Percentiles rank a stretch among this genome's conserved stretches.
These are phyloP conservation scores for Solanum chilense DNA, from an alignment of 257 asterid genomes.

Conservation along the genomic window DNA sequence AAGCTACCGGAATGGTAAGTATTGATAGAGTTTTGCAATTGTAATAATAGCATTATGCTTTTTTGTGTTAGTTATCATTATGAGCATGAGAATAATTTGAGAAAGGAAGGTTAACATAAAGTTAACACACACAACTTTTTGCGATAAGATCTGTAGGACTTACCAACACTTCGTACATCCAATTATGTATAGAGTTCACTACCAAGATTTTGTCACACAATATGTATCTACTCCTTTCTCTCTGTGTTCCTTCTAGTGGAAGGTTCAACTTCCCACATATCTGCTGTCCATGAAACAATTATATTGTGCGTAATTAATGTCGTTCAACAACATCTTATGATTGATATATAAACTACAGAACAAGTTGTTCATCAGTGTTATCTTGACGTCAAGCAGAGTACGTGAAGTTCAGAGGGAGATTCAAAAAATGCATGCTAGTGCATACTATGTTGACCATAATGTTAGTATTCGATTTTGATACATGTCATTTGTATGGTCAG, in stretches of 20 bases:
- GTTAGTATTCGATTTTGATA: background rate
- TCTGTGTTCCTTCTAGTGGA: background rate
- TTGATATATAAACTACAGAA: background rate
- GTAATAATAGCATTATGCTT: background rate
- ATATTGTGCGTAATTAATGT: background rate
- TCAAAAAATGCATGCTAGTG: background rate
- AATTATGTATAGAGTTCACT: background rate
- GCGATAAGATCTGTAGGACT: background rate
- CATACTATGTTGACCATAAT: background rate
- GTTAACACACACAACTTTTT: background rate
- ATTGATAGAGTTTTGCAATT: background rate
- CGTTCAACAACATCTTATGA: background rate
- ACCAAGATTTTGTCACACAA: background rate
- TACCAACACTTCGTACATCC: background rate
- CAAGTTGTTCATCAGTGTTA: too few relatives aligned
- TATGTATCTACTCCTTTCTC: background rate
- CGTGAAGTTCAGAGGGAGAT: too few relatives aligned
- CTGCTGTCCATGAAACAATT: background rate
- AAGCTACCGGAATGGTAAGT: slow-evolving; percentile 92
- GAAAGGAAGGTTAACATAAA: background rate
- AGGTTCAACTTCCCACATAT: background rate
- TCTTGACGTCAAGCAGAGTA: too few relatives aligned
- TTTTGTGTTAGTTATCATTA: background rate
- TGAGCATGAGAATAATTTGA: background rate
- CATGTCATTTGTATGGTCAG: background rate